phyloP scores from a whole-genome alignment of 2,329 filamentous ascomycete species.

The Calonectria multiphialidica region DNA sequence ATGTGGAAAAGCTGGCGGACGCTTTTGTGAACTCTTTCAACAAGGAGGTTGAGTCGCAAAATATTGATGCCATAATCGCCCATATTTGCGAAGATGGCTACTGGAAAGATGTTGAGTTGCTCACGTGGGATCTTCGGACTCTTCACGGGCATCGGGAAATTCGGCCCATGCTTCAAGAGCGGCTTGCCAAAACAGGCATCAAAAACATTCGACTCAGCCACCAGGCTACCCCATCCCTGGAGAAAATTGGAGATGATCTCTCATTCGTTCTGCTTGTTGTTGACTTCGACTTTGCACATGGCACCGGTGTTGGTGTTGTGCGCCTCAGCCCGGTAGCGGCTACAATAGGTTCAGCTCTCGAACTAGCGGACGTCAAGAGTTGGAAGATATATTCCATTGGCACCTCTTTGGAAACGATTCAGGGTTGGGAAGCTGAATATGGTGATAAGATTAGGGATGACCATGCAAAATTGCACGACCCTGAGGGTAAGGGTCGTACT shows the following conservation, averaged over 20 bases:
- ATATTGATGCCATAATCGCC: neutral
- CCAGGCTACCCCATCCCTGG: neutral
- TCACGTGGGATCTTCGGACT: constrained; percentile 11
- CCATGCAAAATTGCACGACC: constrained; percentile 7
- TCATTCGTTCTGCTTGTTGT: constrained; percentile 5
- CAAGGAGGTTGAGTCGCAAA: neutral
- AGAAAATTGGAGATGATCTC: constrained; percentile 3
- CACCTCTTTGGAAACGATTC: neutral
- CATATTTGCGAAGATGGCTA: neutral
- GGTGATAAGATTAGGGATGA: constrained; percentile 11
- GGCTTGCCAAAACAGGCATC: neutral
- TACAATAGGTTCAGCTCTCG: neutral
- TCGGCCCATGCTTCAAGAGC: constrained; percentile 7
- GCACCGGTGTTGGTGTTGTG: constrained; percentile 7
- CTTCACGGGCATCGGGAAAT: constrained; percentile 3
- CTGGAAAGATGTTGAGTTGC: constrained; percentile 18
- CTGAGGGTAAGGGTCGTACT: neutral
- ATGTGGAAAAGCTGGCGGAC: neutral
- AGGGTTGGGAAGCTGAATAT: constrained; percentile 9
- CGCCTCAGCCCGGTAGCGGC: constrained; percentile 9
- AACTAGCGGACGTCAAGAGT: neutral
- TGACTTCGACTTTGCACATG: constrained; percentile 11
- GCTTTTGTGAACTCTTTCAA: neutral
- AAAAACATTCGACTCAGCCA: neutral
- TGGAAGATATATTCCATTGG: constrained; percentile 17